Percentiles rank a stretch among this genome's conserved stretches.
Conservation (phyloP, 257 asterid genomes). For the Marsdenia floribunda region DNA sequence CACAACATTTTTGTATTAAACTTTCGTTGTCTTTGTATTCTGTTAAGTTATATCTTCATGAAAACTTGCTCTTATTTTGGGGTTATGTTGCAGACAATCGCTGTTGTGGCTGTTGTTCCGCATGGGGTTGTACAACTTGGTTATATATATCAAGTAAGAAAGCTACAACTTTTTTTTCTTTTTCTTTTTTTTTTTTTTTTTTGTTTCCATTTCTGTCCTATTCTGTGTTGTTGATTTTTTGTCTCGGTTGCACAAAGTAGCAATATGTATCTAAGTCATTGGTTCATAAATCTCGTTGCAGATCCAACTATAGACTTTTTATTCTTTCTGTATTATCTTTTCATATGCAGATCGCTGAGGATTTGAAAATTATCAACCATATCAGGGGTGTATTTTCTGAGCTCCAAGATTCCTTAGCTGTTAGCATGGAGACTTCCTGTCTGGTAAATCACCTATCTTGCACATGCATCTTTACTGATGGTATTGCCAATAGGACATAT, state of each 20-base stretch:
- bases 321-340: constrained; percentile 9
- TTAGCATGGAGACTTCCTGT: constrained; percentile 44
- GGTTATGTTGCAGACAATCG: constrained; percentile 69
- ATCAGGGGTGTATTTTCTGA: constrained; percentile 51
- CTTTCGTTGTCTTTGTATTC: background rate
- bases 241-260: background rate
- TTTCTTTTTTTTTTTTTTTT: background rate
- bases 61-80: background rate
- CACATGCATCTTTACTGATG: background rate
- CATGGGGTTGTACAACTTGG: constrained; percentile 88
- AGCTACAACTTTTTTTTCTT: background rate
- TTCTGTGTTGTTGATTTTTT: background rate
- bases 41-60: background rate
- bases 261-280: background rate
- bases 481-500: constrained; percentile 2
- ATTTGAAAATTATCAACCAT: constrained; percentile 55
- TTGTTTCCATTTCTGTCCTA: background rate
- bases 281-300: background rate
- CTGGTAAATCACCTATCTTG: constrained; percentile 41
- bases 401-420: constrained; percentile 42
- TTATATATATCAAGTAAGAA: constrained; percentile 60
- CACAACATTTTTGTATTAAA: background rate
- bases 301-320: background rate
- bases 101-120: constrained; percentile 72
- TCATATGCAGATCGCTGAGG: constrained; percentile 65